Percentiles rank a stretch among this genome's conserved stretches.
These are phyloP conservation scores for Macaranga tanarius DNA, from an alignment of 441 rosid genomes.

Conservation along the genomic window DNA sequence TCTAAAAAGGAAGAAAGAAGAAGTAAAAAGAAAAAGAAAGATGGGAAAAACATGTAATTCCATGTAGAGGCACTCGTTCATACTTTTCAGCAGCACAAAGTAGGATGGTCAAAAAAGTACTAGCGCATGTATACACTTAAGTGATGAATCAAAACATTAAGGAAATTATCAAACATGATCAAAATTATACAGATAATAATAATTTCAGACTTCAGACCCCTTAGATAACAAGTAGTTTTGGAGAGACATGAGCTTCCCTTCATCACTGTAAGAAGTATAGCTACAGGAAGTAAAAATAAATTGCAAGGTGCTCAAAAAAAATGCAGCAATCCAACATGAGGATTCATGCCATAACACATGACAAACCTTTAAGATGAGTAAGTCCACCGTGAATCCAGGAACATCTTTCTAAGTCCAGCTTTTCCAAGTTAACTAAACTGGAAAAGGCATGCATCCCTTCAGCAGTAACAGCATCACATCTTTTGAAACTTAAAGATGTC, in stretches of 20 bases:
- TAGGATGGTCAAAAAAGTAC: not conserved
- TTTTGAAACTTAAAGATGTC: constrained; percentile 69
- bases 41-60: not conserved
- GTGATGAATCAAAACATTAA: not conserved
- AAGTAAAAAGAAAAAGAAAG: not conserved
- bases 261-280: not conserved
- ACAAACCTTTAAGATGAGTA: constrained; percentile 62
- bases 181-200: no score
- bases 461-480: constrained; percentile 58
- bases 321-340: not conserved
- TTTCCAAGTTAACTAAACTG: constrained; percentile 64
- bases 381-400: constrained; percentile 73
- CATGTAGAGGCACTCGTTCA: not conserved
- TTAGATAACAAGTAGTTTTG: not conserved
- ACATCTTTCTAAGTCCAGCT: constrained; percentile 86
- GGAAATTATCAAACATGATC: not conserved
- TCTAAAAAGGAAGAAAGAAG: not conserved
- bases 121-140: not conserved
- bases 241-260: not conserved
- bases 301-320: not conserved
- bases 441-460: constrained; percentile 66
- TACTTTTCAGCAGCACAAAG: not conserved
- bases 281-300: not conserved
- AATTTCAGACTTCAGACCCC: not conserved
- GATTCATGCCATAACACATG: not conserved